Base-by-base conservation (phyloP, 2,329 filamentous ascomycete species). In the Huntiella savannae region DNA sequence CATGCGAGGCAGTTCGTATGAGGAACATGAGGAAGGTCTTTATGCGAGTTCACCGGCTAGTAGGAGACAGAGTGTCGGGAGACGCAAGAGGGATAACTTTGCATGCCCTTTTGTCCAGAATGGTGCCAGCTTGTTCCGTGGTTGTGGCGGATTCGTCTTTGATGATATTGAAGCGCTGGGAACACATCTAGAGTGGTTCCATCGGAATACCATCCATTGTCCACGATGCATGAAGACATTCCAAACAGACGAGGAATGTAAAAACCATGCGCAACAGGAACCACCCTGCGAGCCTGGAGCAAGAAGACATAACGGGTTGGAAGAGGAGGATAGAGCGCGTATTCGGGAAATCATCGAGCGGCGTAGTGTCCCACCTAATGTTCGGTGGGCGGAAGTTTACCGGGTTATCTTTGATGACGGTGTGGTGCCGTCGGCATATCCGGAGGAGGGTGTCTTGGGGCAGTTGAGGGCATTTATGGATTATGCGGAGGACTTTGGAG, bases 161-260 rank as follows among this genome's bases (percentile, higher is more conserved):
- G 33, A 43, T 22, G 36, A 46, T 22, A 46, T 49, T 11, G 13
- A 34, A n/a, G 40, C 37, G 5, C 19, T 49, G 4, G 35, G 37
- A 8, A 33, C 33, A 12, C 48, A 49, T 40, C 40, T 49, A 10
- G 37, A 32, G 13, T 49, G 48, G 48, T 49, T 44, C 36, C 48
- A 49, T 35, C 48, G 48, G 5, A 43, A 43, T 37, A 49, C 48
- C 10, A 46, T 49, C 15, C 28, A 28, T 13, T 49, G 48, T 33
- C 43, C 44, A 10, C 43, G 48, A 17, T 49, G 48, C 40, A 43
- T 43, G 40, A 46, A 43, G 33, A 49, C 48, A 5, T 49, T 46
- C 13, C n/a, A 28, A 8, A 49, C 11, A 8, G 36, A 49, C 6
- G 34, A 12, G 6, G 40, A n/a, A 6, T 35, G 48, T 12, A 37